Base-by-base conservation (phyloP, 202 grass and related monocot genomes). In the Carex sylvatica region DNA sequence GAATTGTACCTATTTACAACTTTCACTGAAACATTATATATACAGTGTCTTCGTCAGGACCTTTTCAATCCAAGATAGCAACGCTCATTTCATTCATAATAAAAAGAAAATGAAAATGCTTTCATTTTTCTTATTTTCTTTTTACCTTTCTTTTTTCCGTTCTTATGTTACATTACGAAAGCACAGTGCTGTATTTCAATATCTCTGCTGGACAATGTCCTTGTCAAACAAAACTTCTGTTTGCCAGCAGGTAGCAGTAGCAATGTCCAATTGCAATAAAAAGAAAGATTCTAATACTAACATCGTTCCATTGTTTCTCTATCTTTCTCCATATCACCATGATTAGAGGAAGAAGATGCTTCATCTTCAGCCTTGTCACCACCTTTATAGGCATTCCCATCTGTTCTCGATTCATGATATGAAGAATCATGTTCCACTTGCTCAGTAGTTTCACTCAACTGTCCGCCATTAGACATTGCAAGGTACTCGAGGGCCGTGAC, bases 401-500 rank as follows among this genome's bases (percentile, higher is more conserved):
- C 52, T 35, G 52, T 16, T 36, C 74, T 35, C 2, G 52, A 38
- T 77, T 77, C 53, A 77, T 58, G 26, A 77, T 77, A 28, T 58
- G 73, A 77, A 56, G 73, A 36, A 58, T 77, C 52, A 52, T 10
- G 65, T 58, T 83, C 61, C 1, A 1, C 61, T 69, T 54, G 31
- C 28, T 83, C 9, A 5, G n/a, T 58, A 53, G 10, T 47, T 60
- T 83, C 65, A 20, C 16, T 54, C 28, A 5, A n/a, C 22, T 72
- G 40, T 74, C 3, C 35, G 49, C 28, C 83, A 18, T 79, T 86
- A 36, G 87, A 81, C 11, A 83, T 23, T 0, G 80, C 84, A 80
- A 96, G 88, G 77, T 93, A 96, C 35, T 93, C 86, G 14, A 96
- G 90, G 5, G 91, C 90, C 0, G 85, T 96, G 52, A 96, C 93